A percentile compares a stretch with the other conserved stretches of the same genome.
phyloP scores from a whole-genome alignment of 2,329 filamentous ascomycete species.

The Periglandula ipomoeae region DNA sequence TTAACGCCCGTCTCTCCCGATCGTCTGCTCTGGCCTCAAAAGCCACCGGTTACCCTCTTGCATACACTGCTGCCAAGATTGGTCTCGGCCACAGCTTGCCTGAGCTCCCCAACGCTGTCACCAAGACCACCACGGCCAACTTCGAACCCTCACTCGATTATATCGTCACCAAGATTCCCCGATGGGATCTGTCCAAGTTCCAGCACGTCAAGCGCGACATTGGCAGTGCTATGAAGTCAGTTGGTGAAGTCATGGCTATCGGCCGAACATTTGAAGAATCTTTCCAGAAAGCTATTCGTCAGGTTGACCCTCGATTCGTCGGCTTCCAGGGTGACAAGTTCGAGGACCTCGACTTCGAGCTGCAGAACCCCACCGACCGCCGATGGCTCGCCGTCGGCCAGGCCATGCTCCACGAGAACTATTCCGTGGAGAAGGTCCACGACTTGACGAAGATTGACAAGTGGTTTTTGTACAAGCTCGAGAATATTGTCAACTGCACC shows the following conservation, averaged over 20 bases:
- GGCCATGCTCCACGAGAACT: slow-evolving; percentile 95
- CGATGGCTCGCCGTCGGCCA: slow-evolving; percentile 96
- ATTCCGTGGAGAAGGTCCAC: slow-evolving; percentile 84
- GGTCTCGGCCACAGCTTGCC: slow-evolving; percentile 91
- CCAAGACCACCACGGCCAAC: slow-evolving; percentile 97
- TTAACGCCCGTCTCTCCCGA: slow-evolving; percentile 95
- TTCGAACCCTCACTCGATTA: slow-evolving; percentile 97
- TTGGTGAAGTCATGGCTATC: slow-evolving; percentile 99
- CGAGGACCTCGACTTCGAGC: slow-evolving; percentile 80
- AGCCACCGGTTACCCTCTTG: slow-evolving; percentile 92
- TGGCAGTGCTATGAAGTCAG: slow-evolving; percentile 97
- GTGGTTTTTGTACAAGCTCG: slow-evolving; percentile 97
- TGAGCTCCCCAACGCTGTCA: slow-evolving; percentile 94
- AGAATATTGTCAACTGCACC: slow-evolving; percentile 91
- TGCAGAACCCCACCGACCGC: slow-evolving; percentile 89
- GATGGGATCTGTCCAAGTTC: slow-evolving; percentile 98
- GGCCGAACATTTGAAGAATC: slow-evolving; percentile 97
- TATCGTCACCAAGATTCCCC: slow-evolving; percentile 96
- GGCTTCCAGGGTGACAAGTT: slow-evolving; percentile 96
- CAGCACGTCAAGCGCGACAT: slow-evolving; percentile 98
- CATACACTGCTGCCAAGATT: slow-evolving; percentile 97
- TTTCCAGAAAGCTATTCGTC: slow-evolving; percentile 96
- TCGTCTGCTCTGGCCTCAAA: slow-evolving; percentile 96
- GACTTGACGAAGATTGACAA: slow-evolving; percentile 98
- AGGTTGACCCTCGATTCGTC: slow-evolving; percentile 85